Base-by-base conservation (phyloP, 108 stramenopile species). In the Epipyxis sp. region DNA sequence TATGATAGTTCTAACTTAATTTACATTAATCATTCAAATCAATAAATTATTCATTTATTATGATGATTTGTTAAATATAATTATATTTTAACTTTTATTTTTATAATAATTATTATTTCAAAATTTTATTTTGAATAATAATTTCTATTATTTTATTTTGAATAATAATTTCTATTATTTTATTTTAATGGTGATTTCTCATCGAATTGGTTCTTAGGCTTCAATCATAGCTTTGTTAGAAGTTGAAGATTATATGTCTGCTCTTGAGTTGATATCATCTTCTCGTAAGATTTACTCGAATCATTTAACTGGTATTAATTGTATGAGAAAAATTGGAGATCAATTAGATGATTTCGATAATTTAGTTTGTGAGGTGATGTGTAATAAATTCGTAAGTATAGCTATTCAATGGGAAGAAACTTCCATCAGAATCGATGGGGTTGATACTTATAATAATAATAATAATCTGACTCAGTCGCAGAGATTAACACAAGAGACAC, bases 361-460 rank as follows among this genome's bases (percentile, higher is more conserved):
- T 10, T 16, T 29, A 3, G 25, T 74, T 29, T 6, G 6, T 13
- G 71, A 74, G 3, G 34, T 74, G n/a, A 34, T 74, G 3, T 74
- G 13, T 6, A 25, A 39, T 3, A 46, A 57, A 32, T 74, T 74
- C 50, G 34, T 74, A 3, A 74, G 25, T 32, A 6, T 74, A 42
- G 71, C 71, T 42, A 13, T 74, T 3, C 44, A 74, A 54, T 74
- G 71, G 71, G 40, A 16, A 16, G 40, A 41, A 20, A 41, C 65
- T 13, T 37, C 65, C 54, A 57, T 20, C 54, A 57, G 54, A 16
- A 57, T 16, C 54, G 25, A 57, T 25, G 25, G 54, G 20, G 25
- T 25, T 16, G 54, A 20, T 25, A 57, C 20, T 57, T 20, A 57
- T 25, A 57, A 57, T 57, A 57, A 25, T 25, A 16, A 57, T 25